Evolutionary conservation across 441 rosid genomes (phyloP), one percentile per base, ranked within the genome.

Genomic region (Populus trichocarpa): DNA sequence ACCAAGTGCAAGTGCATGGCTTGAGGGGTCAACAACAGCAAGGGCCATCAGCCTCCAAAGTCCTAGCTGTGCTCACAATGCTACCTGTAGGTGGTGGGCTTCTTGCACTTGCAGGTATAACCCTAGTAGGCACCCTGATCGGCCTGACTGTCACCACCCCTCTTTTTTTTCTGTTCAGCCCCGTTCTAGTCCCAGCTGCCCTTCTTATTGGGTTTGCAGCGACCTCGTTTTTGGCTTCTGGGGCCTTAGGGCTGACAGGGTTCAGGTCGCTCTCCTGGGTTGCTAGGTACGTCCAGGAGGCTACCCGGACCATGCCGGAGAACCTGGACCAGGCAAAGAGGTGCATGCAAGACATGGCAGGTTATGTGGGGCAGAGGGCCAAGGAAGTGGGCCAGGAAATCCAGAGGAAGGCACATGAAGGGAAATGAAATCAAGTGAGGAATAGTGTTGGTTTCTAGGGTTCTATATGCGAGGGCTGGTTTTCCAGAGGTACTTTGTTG

Each of bases 161-260:
- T 0, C 84, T 93, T 13, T 90, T 93, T 79, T 35, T 93, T 32
- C 72, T 93, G 81, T 93, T 91, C 84, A 92, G 98, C 81, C 97
- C 97, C 0, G 86, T 95, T 59, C 76, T 93, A 3, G 88, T 93
- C 70, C 99, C 98, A 0, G 92, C 98, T 0, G 87, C 90, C 25
- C 69, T 92, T 23, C 77, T 83, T 6, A 3, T 92, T 6, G 87
- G 81, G n/a, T 81, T 92, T 2, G 88, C 93, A 0, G 85, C 87
- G 5, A 66, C 86, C 1, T 90, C 90, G 4, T 81, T 93, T 78
- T 77, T 88, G 80, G 84, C 89, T 0, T 89, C 98, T 0, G 94
- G 92, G 28, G 85, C 88, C 9, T 84, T 91, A 26, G 97, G 95
- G 69, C 69, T 88, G 53, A 88, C 90, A 0, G 97, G 93, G 36